These are phyloP conservation scores for Tetraselmis chui DNA, from an alignment of 139 green algal genomes.

Conservation along the genomic window DNA sequence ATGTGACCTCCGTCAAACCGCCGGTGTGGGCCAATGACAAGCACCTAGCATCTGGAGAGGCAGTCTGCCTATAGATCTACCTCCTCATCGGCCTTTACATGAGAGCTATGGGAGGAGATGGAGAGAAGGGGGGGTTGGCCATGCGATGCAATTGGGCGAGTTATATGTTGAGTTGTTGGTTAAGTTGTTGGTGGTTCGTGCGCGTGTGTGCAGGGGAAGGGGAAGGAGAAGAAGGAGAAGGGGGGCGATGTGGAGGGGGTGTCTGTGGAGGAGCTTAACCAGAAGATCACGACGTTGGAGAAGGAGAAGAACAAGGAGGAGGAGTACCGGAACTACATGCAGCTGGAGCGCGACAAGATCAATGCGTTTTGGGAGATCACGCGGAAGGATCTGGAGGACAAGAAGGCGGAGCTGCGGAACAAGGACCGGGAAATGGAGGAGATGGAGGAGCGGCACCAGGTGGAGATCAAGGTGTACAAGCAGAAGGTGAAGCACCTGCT, in stretches of 20 bases:
- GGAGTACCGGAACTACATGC: constrained; percentile 85
- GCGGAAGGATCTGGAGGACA: constrained; percentile 81
- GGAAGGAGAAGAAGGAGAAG: constrained; percentile 30
- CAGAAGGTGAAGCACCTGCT: constrained; percentile 94
- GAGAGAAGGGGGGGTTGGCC: no score
- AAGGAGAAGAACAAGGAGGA: constrained; percentile 83
- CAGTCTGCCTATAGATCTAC: no score
- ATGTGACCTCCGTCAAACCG: no score
- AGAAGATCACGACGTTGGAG: constrained; percentile 69
- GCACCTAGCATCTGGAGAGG: no score
- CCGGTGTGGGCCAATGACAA: no score
- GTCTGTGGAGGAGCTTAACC: constrained; percentile 67
- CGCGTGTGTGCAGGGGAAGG: constrained; percentile 13
- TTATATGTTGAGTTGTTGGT: background rate
- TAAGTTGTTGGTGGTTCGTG: background rate
- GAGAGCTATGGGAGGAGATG: no score
- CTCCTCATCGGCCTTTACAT: no score
- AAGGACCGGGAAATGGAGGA: constrained; percentile 86
- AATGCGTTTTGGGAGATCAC: constrained; percentile 88
- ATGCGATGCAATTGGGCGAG: background rate
- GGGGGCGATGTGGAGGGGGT: constrained; percentile 49
- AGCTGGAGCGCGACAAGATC: constrained; percentile 91
- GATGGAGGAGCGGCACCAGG: constrained; percentile 77
- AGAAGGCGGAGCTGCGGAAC: constrained; percentile 68
- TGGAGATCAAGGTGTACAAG: constrained; percentile 89